Base-by-base conservation (phyloP, 352 stramenopile genomes). In the Thalassiosira mediterranea region DNA sequence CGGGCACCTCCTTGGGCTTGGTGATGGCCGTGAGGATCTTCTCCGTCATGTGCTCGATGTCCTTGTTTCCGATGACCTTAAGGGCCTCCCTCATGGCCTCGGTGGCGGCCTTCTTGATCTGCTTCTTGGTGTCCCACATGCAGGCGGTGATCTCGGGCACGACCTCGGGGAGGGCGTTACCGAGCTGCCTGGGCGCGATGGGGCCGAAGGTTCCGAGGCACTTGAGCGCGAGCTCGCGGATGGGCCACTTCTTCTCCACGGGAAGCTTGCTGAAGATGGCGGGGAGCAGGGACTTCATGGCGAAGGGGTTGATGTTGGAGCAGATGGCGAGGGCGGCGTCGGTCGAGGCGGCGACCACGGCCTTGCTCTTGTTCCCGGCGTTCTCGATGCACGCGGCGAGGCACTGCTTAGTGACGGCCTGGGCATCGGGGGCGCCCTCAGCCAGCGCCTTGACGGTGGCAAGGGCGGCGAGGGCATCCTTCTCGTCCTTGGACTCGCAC, bases 71-170 rank as follows among this genome's bases (percentile, higher is more conserved):
- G 64, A 98, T 97, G 23, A 98, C 95, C 65, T 97, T 93, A 79
- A 97, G 97, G 4, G 97, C 94, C 74, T 94, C 94, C 54, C 93
- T 95, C 94, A 99, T 98, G 40, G 97, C 97, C 7, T 91, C 90
- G 61, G 95, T 97, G 23, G 96, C 94, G 32, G 96, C 96, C 11
- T 92, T 80, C 92, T 98, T 98, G 32, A 99, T 96, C 77, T 99
- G 95, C 85, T 98, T 98, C 86, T 98, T 98, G 8, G 96, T 98
- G 87, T 99, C 97, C 94, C 96, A 98, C 94, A 99, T 98, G 84
- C 95, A 98, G 48, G 97, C 95, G 15, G 96, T 98, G 53, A 99
- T 92, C 68, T 96, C 92, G 13, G 97, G 97, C 63, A 99, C 97
- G 64, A 99, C 95, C 72, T 98, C 95, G 15, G 97, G 96, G 68